These are phyloP conservation scores for Aspergillus sp. DNA, from an alignment of 2,329 filamentous ascomycete genomes.

Conservation along the genomic window DNA sequence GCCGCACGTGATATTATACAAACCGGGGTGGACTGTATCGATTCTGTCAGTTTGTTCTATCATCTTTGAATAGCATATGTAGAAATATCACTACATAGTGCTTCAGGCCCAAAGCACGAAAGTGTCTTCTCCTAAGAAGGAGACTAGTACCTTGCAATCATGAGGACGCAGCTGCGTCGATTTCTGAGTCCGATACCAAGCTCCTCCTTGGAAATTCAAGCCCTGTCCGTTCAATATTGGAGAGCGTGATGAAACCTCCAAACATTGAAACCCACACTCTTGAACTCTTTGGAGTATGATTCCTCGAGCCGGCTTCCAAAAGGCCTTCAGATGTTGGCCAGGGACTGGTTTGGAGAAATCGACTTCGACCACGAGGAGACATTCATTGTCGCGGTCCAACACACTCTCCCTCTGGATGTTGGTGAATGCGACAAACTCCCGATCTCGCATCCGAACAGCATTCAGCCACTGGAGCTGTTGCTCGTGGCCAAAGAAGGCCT, in stretches of 20 bases:
- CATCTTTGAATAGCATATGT: too few relatives aligned
- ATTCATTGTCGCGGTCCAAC: not conserved
- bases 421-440: conserved; percentile 13
- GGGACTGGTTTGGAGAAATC: conserved; percentile 11
- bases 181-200: not conserved
- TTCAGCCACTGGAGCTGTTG: conserved; percentile 12
- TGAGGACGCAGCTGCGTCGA: too few relatives aligned
- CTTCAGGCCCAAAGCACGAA: too few relatives aligned
- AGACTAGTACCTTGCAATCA: too few relatives aligned
- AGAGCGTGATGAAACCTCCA: not conserved
- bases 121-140: too few relatives aligned
- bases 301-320: conserved; percentile 11
- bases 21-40: too few relatives aligned
- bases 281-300: conserved; percentile 8
- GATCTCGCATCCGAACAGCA: conserved; percentile 6
- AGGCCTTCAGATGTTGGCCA: conserved; percentile 8
- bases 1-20: too few relatives aligned
- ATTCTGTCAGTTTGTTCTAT: too few relatives aligned
- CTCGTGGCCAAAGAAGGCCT: conserved; percentile 8
- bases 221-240: not conserved
- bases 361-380: conserved; percentile 6
- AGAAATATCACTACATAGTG: too few relatives aligned
- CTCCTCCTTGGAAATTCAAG: not conserved
- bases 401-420: conserved; percentile 1
- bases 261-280: not conserved